A percentile compares a stretch with the other conserved stretches of the same genome.
These are phyloP conservation scores for Teunomyces lycoperdinae DNA, from an alignment of 805 yeast species.

Conservation along the genomic window DNA sequence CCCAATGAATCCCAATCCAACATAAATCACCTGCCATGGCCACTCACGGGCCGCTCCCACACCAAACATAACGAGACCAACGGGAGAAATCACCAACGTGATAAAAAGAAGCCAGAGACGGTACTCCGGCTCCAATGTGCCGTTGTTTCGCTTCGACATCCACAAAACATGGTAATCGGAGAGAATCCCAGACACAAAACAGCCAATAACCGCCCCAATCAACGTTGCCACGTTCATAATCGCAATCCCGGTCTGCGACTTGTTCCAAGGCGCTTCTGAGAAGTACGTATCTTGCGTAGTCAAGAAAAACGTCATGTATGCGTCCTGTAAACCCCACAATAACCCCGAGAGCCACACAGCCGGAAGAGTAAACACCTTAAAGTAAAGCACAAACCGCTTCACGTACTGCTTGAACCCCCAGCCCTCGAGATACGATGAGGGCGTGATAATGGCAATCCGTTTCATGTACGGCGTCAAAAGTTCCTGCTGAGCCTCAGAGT, in stretches of 20 bases:
- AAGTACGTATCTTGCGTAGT: slow-evolving; percentile 38
- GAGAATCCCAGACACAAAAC: slow-evolving; percentile 33
- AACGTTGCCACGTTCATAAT: slow-evolving; percentile 39
- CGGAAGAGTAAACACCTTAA: slow-evolving; percentile 35
- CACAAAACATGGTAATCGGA: slow-evolving; percentile 35
- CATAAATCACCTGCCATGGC: slow-evolving; percentile 37
- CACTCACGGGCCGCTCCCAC: slow-evolving; percentile 35
- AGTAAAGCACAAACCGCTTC: slow-evolving; percentile 28
- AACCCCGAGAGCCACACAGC: slow-evolving; percentile 37
- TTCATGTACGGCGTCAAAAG: slow-evolving; percentile 10
- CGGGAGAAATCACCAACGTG: slow-evolving; percentile 34
- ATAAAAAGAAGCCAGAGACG: slow-evolving; percentile 33
- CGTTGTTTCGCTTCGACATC: slow-evolving; percentile 36
- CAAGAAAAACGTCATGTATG: slow-evolving; percentile 36
- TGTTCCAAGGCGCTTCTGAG: slow-evolving; percentile 33
- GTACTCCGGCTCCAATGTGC: slow-evolving; percentile 37
- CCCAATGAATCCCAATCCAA: slow-evolving; percentile 38
- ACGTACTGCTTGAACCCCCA: slow-evolving; percentile 42
- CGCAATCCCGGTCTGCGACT: slow-evolving; percentile 34
- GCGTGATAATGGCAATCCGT: slow-evolving; percentile 32
- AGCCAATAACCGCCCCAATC: slow-evolving; percentile 39
- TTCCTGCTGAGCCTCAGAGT: slow-evolving; percentile 6
- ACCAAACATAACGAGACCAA: slow-evolving; percentile 36
- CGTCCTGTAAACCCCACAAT: slow-evolving; percentile 41
- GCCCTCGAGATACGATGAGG: slow-evolving; percentile 34